Base-by-base conservation (phyloP, 306 rosid genomes). In the Hippophae tibetana region DNA sequence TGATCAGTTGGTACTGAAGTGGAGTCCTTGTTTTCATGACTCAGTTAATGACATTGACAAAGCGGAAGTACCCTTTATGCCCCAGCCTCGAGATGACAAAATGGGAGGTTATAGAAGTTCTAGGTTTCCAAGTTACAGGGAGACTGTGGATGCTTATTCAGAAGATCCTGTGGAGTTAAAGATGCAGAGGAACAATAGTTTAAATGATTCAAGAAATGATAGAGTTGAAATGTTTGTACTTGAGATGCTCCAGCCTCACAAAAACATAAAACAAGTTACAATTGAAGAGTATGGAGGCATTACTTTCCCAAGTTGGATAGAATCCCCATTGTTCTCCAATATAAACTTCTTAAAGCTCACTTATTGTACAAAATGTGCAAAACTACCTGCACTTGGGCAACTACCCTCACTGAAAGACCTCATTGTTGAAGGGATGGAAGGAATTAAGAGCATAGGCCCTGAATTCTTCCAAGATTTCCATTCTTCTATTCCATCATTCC, bases 231-330 rank as follows among this genome's bases (percentile, higher is more conserved):
- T 45, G 43, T 18, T 57, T 45, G 78, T 74, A 11, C 60, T 74
- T 9, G 74, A 74, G 70, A 63, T 74, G 78, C 65, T 74, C 38
- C 74, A 67, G 47, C 78, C 78, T 10, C 78, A 68, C 42, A 47
- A 63, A 5, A 68, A 57, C 27, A 58, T 63, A 9, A 68, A 63
- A 50, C 5, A 48, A 6, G 42, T 74, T 58, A 68, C 52, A 14
- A 68, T 74, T 3, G 41, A 54, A 43, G 78, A 68, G 31, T 73
- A 57, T 13, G 78, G 70, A 52, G 78, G 78, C 56, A 60, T 62
- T 42, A 52, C 0, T 11, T 68, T 73, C 50, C 74, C 78, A 47
- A 58, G 63, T 40, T 73, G 78, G 78, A 63, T 73, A n/a, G 69
- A 54, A 12, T 73, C 70, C 9, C 66, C 69, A 6, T 27, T 57